Evolutionary conservation across 176 grass and related monocot genomes (phyloP).

Genomic region (Paspalum notatum): DNA sequence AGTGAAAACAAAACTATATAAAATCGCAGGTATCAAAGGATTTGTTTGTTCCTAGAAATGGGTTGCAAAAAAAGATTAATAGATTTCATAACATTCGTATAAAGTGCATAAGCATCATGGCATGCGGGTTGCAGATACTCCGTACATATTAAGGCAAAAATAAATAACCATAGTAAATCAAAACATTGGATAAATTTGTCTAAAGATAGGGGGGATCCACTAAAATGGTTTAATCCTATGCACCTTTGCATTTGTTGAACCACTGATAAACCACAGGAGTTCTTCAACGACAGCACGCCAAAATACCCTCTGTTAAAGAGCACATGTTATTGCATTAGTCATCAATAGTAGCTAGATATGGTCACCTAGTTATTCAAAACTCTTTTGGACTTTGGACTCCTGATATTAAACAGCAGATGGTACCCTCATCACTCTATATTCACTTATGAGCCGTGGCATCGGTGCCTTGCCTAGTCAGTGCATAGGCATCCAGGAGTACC

Average conservation of each 20-base stretch:
- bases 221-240: slow-evolving; percentile 21
- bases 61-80: not conserved
- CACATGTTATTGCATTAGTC: slow-evolving; percentile 22
- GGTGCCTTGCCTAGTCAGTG: too few species aligned
- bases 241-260: slow-evolving; percentile 86
- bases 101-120: not conserved
- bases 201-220: not conserved
- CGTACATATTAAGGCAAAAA: not conserved
- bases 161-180: not conserved
- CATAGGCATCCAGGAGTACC: too few species aligned
- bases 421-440: not conserved
- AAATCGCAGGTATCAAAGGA: not conserved
- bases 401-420: not conserved
- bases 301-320: slow-evolving; percentile 73
- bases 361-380: not conserved
- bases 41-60: too few species aligned
- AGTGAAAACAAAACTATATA: not conserved
- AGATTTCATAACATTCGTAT: not conserved
- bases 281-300: slow-evolving; percentile 89
- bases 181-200: not conserved
- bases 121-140: not conserved
- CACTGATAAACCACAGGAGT: slow-evolving; percentile 93
- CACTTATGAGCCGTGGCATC: too few species aligned
- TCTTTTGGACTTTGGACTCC: not conserved
- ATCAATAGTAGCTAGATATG: not conserved